phyloP scores from a whole-genome alignment of 2,329 filamentous ascomycete species.

The Metarhizium rileyi region DNA sequence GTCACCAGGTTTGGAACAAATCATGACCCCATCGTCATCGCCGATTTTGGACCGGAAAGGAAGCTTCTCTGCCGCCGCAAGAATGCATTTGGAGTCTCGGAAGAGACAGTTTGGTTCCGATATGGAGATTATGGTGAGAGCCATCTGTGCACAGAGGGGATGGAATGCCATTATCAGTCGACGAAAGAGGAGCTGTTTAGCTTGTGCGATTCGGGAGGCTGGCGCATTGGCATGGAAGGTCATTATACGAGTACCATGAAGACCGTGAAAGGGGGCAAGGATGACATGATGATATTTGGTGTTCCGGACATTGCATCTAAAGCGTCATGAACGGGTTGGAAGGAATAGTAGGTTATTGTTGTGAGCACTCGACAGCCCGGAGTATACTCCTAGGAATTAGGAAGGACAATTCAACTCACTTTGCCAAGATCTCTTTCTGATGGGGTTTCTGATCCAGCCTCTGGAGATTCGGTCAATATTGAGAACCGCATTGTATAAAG shows the following conservation, averaged over 20 bases:
- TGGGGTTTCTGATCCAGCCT: neutral
- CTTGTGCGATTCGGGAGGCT: constrained; percentile 67
- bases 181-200: constrained; percentile 57
- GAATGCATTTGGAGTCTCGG: constrained; percentile 47
- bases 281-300: neutral
- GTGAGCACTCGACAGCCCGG: neutral
- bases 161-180: constrained; percentile 65
- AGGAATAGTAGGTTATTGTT: neutral
- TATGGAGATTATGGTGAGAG: constrained; percentile 60
- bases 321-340: neutral
- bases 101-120: constrained; percentile 52
- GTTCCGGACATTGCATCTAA: neutral
- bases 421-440: too few species aligned
- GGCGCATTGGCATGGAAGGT: constrained; percentile 60
- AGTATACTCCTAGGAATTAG: neutral
- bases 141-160: constrained; percentile 63
- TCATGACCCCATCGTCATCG: constrained; percentile 18
- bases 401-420: neutral
- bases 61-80: constrained; percentile 33
- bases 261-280: neutral
- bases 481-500: too few species aligned
- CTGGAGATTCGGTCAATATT: too few species aligned
- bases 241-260: constrained; percentile 48
- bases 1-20: constrained; percentile 35
- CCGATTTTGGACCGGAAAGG: constrained; percentile 23